Conservation (phyloP, 2,329 filamentous ascomycete species). For the Cordyceps militaris region DNA sequence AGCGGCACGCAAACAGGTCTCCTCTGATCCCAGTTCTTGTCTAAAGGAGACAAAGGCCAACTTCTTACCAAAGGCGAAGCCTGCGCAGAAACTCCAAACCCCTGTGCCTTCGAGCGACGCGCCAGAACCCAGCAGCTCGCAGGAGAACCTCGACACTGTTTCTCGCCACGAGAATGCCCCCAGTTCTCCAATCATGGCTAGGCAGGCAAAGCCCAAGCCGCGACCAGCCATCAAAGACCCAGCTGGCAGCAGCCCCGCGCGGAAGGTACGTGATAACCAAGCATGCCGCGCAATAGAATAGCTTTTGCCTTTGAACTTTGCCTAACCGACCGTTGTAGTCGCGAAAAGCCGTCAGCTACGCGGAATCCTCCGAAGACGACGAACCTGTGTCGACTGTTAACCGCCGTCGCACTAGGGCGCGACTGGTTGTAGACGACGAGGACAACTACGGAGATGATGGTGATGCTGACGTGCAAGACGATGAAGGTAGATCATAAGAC, state of each 20-base stretch:
- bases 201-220: slow-evolving; percentile 36
- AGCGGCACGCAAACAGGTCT: slow-evolving; percentile 26
- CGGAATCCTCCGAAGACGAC: slow-evolving; percentile 76
- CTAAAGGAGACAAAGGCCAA: slow-evolving; percentile 37
- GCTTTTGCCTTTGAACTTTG: background rate
- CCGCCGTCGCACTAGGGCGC: slow-evolving; percentile 37
- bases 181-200: slow-evolving; percentile 32
- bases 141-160: slow-evolving; percentile 51
- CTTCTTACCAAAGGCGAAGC: slow-evolving; percentile 27
- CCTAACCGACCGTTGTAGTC: slow-evolving; percentile 26
- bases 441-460: slow-evolving; percentile 67
- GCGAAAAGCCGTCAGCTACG: slow-evolving; percentile 65
- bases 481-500: slow-evolving; percentile 43
- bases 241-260: slow-evolving; percentile 63
- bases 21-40: slow-evolving; percentile 27
- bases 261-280: slow-evolving; percentile 53
- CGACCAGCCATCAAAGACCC: slow-evolving; percentile 34
- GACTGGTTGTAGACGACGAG: slow-evolving; percentile 57
- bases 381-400: slow-evolving; percentile 54
- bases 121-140: slow-evolving; percentile 58
- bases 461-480: slow-evolving; percentile 54
- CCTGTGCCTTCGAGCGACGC: slow-evolving; percentile 78
- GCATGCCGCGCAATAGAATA: no score
- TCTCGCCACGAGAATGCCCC: slow-evolving; percentile 43
- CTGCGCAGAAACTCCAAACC: slow-evolving; percentile 41